These are phyloP conservation scores for Lentithecium fluviatile DNA, from an alignment of 495 filamentous ascomycete species.

Conservation along the genomic window DNA sequence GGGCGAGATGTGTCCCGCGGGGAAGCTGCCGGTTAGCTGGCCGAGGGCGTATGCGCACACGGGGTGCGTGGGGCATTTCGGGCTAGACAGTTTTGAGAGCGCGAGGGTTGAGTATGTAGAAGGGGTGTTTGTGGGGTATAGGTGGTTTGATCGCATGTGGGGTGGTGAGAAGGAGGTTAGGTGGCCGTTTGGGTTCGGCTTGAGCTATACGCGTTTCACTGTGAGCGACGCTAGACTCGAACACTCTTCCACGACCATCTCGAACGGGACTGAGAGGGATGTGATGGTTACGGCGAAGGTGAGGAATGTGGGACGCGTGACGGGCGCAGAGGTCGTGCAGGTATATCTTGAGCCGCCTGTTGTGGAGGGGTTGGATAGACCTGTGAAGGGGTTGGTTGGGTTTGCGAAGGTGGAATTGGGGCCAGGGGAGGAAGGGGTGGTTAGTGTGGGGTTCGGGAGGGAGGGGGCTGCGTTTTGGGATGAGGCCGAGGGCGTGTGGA, in stretches of 20 bases:
- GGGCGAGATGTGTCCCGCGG: conserved; percentile 63
- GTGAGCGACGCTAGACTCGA: conserved; percentile 53
- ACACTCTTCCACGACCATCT: conserved; percentile 1
- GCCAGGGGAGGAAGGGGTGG: too few species aligned
- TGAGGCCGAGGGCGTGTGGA: too few species aligned
- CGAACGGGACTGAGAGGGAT: conserved; percentile 40
- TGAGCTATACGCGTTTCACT: conserved; percentile 61
- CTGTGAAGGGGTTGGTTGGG: too few species aligned
- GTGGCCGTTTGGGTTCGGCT: conserved; percentile 77
- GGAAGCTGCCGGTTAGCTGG: conserved; percentile 65
- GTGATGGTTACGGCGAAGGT: conserved; percentile 57
- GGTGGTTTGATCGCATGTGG: conserved; percentile 69
- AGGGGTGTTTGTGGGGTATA: conserved; percentile 77
- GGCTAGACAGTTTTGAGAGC: conserved; percentile 72
- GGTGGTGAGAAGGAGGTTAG: conserved; percentile 52
- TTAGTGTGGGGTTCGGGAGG: too few species aligned
- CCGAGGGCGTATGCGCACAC: conserved; percentile 52
- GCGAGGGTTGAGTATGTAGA: conserved; percentile 72
- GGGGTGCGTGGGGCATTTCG: conserved; percentile 69
- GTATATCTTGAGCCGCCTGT: conserved; percentile 64
- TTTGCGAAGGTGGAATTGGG: too few species aligned
- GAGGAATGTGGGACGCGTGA: conserved; percentile 52
- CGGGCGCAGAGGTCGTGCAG: conserved; percentile 66
- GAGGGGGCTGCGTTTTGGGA: too few species aligned
- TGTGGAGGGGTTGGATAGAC: too few species aligned